Evolutionary conservation across 2,329 filamentous ascomycete genomes (phyloP), one percentile per base, ranked within the genome.

Genomic region (Xylariales sp.): DNA sequence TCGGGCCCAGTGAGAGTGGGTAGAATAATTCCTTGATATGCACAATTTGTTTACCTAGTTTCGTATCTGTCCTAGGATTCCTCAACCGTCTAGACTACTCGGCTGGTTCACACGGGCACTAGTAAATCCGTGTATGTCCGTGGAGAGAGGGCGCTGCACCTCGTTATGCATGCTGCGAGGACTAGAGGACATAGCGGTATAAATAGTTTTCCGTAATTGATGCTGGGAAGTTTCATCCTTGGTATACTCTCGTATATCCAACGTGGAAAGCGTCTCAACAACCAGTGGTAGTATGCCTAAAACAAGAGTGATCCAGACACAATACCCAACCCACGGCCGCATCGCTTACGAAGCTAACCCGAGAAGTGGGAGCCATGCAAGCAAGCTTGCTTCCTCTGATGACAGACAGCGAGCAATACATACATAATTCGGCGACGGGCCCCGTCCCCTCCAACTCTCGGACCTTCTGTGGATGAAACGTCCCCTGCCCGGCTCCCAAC

Each of bases 381-480:
- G 50, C 16, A 2, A 23, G 23, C 23, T 23, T 23, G 23, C 23
- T 23, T 23, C 23, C 32, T 16, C 6, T 50, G 8, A 10, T 7
- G 48, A 16, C 9, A 39, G 9, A 32, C 32, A 23, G 18, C 36
- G 36, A 55, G 6, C 8, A 54, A 30, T 28, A 16, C 36, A 9
- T 9, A 8, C 36, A 9, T 9, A 8, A 10, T 43, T 14, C 39
- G 7, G 39, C 32, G 36, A 30, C 2, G 43, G 36, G 18, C 28
- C 18, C 34, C 10, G 36, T 55, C 53, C 10, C 12, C 18, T 55
- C 36, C 53, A 41, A 55, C 54, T 41, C 52, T 55, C 34, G 41
- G 36, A 58, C 28, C 34, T 41, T 18, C 55, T 48, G 41, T 16
- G 28, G 52, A 28, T 62, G 54, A 56, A 45, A 56, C 39, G 50